A percentile compares a stretch with the other conserved stretches of the same genome.
Evolutionary conservation across 2,329 filamentous ascomycete genomes (phyloP).

Genomic region (Xylaria hypoxylon): DNA sequence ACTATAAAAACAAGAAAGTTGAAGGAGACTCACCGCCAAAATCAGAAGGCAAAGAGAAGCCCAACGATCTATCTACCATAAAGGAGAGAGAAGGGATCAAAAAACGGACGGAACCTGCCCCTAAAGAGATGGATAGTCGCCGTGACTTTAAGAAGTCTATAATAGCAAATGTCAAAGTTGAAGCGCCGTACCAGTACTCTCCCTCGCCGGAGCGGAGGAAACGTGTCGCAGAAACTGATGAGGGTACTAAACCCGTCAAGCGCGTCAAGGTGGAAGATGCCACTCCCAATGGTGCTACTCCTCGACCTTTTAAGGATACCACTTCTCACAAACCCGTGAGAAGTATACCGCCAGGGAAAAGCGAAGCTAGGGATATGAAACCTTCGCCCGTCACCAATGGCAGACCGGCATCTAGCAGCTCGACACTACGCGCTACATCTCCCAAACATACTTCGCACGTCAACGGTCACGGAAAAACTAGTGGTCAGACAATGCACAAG

Average conservation of each 20-base stretch:
- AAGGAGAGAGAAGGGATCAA: slow-evolving; percentile 48
- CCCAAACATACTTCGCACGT: slow-evolving; percentile 56
- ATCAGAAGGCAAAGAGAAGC: slow-evolving; percentile 40
- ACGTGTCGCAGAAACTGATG: slow-evolving; percentile 59
- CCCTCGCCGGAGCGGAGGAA: slow-evolving; percentile 61
- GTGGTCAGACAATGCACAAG: slow-evolving; percentile 53
- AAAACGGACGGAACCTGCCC: slow-evolving; percentile 37
- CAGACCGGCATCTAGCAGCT: slow-evolving; percentile 40
- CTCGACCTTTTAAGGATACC: slow-evolving; percentile 42
- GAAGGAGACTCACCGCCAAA: slow-evolving; percentile 48
- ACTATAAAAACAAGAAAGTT: slow-evolving; percentile 68
- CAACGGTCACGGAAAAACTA: slow-evolving; percentile 56
- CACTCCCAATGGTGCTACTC: slow-evolving; percentile 39
- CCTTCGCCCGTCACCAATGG: slow-evolving; percentile 44
- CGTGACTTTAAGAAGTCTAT: slow-evolving; percentile 43
- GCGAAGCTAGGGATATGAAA: slow-evolving; percentile 46
- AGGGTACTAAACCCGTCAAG: slow-evolving; percentile 60
- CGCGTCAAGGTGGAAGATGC: slow-evolving; percentile 57
- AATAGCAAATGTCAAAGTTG: slow-evolving; percentile 43
- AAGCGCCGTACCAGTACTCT: slow-evolving; percentile 51
- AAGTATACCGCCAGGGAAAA: slow-evolving; percentile 36
- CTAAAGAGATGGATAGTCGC: slow-evolving; percentile 45
- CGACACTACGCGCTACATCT: slow-evolving; percentile 46
- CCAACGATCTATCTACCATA: slow-evolving; percentile 43
- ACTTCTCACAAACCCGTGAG: slow-evolving; percentile 39